A percentile compares a stretch with the other conserved stretches of the same genome.
Evolutionary conservation across 768 basidiomycete genomes (phyloP).

Genomic region (Boletus speciosus): DNA sequence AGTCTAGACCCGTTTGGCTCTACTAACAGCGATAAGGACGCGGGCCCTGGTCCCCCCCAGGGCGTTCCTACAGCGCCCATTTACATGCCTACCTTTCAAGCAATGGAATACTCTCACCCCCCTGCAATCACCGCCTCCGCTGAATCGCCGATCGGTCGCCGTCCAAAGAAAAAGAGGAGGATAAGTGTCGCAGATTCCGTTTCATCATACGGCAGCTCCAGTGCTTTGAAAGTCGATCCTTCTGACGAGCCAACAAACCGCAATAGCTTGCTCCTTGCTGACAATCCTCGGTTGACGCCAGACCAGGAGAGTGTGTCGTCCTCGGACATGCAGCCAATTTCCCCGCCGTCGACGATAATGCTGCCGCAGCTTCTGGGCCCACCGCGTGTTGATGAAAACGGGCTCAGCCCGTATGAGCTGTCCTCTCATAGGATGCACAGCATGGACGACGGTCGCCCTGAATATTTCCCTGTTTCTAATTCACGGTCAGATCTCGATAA

Average conservation of each 20-base stretch:
- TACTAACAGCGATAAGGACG: constrained; percentile 34
- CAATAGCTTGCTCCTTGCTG: constrained; percentile 22
- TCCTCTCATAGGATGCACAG: constrained; percentile 16
- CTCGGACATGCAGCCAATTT: constrained; percentile 32
- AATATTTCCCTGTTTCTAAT: constrained; percentile 36
- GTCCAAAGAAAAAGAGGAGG: constrained; percentile 34
- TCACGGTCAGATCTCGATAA: constrained; percentile 34
- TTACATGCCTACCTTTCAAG: constrained; percentile 41
- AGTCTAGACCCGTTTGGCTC: constrained; percentile 49
- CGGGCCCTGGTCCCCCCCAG: constrained; percentile 27
- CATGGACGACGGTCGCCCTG: constrained; percentile 25
- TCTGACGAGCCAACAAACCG: constrained; percentile 21
- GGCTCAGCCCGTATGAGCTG: constrained; percentile 27
- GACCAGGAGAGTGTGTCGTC: constrained; percentile 32
- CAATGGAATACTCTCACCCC: constrained; percentile 36
- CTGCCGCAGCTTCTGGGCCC: constrained; percentile 28
- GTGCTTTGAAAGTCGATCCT: constrained; percentile 23
- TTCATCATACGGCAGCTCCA: constrained; percentile 32
- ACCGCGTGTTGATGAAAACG: constrained; percentile 20
- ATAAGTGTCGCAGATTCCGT: constrained; percentile 35
- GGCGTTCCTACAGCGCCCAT: constrained; percentile 27
- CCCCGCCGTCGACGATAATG: constrained; percentile 28
- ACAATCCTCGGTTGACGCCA: constrained; percentile 32
- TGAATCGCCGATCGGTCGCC: constrained; percentile 28
- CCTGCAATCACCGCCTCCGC: constrained; percentile 30